phyloP scores from a whole-genome alignment of 495 filamentous ascomycete genomes.

The Copromyces sp. region DNA sequence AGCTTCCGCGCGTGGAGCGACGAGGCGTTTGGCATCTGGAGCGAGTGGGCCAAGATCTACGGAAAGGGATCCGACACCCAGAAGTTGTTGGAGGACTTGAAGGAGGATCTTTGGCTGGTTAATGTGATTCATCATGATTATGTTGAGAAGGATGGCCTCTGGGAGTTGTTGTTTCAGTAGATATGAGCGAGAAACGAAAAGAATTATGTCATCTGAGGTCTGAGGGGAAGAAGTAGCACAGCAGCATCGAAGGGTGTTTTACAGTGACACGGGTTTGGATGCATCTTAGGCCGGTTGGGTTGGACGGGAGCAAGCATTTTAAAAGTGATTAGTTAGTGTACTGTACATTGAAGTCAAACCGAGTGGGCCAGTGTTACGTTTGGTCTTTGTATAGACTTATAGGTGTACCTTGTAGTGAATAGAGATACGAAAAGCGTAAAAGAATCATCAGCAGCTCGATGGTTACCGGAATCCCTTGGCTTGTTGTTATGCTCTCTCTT shows the following conservation, averaged over 20 bases:
- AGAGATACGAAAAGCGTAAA: not conserved
- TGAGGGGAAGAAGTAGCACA: not conserved
- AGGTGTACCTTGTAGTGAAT: not conserved
- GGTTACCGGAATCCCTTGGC: not conserved
- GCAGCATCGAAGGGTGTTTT: not conserved
- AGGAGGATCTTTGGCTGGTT: slow-evolving; percentile 70
- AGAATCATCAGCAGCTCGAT: not conserved
- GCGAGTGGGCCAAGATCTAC: slow-evolving; percentile 85
- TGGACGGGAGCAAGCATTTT: not conserved
- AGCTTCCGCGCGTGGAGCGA: slow-evolving; percentile 93
- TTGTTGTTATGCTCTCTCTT: not conserved
- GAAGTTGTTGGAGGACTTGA: slow-evolving; percentile 54
- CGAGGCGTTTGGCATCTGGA: slow-evolving; percentile 92
- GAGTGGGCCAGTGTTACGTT: not conserved
- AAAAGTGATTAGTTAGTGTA: not conserved
- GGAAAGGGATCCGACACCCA: slow-evolving; percentile 51
- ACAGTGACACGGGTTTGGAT: not conserved
- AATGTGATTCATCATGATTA: slow-evolving; percentile 86
- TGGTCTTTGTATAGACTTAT: not conserved
- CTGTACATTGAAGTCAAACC: not conserved
- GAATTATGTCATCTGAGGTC: not conserved
- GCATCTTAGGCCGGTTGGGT: not conserved
- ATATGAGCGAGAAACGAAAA: not conserved
- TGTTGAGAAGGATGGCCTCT: slow-evolving; percentile 54
- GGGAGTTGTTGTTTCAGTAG: slow-evolving; percentile 42